Percentiles rank a stretch among this genome's conserved stretches.
These are phyloP conservation scores for Pseudomonodictys pantanalensis DNA, from an alignment of 495 filamentous ascomycete genomes.

Conservation along the genomic window DNA sequence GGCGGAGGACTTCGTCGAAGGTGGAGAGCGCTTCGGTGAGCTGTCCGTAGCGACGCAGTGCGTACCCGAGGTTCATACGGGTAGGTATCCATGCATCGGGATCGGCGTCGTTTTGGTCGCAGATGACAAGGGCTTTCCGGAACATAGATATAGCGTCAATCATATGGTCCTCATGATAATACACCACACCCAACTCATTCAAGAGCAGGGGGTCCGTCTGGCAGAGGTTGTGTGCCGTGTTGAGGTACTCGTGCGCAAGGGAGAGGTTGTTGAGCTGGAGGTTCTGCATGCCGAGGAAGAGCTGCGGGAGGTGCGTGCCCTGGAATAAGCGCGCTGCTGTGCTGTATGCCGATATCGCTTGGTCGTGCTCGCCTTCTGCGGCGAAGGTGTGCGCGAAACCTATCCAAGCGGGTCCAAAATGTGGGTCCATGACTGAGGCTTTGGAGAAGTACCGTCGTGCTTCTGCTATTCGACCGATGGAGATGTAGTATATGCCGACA, in stretches of 20 bases:
- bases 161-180: slow-evolving; percentile 85
- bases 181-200: slow-evolving; percentile 92
- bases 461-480: slow-evolving; percentile 84
- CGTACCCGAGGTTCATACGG: slow-evolving; percentile 84
- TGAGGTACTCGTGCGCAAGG: slow-evolving; percentile 92
- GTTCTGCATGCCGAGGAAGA: slow-evolving; percentile 98
- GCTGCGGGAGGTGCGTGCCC: slow-evolving; percentile 91
- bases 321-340: slow-evolving; percentile 95
- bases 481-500: slow-evolving; percentile 92
- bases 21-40: slow-evolving; percentile 40
- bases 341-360: slow-evolving; percentile 96
- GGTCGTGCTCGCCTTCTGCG: slow-evolving; percentile 99
- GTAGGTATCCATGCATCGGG: slow-evolving; percentile 82
- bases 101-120: slow-evolving; percentile 75
- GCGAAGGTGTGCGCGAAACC: slow-evolving; percentile 99
- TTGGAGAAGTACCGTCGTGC: slow-evolving; percentile 95
- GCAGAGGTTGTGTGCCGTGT: slow-evolving; percentile 74
- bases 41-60: slow-evolving; percentile 68
- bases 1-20: slow-evolving; percentile 65
- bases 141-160: slow-evolving; percentile 71
- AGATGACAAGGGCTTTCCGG: slow-evolving; percentile 67
- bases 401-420: slow-evolving; percentile 98
- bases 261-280: slow-evolving; percentile 92
- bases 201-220: slow-evolving; percentile 81
- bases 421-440: slow-evolving; percentile 92